Evolutionary conservation across 176 grass and related monocot genomes (phyloP), one percentile per base, ranked within the genome.

Genomic region (Rhynchospora pubera): DNA sequence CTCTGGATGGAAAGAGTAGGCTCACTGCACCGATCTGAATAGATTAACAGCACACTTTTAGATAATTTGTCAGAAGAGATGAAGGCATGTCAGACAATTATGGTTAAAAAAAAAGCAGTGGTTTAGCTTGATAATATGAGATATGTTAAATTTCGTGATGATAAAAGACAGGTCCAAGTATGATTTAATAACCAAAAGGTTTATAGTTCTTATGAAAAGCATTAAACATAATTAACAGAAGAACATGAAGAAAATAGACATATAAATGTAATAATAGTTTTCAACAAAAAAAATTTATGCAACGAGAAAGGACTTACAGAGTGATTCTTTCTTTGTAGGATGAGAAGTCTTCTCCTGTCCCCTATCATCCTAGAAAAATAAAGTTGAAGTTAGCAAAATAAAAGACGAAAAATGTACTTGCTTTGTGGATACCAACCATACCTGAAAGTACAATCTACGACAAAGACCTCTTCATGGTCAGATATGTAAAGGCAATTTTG

Each of bases 341-440:
- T 50, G 9, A 32, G 75, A 79, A 79, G 14, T 28, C 79, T 52
- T 82, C 11, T 64, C 22, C 14, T 23, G 3, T 23, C 60, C 44
- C 28, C 21, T 11, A 51, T 65, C 42, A 26, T 66, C 44, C 79
- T 82, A 82, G 39, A 82, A 82, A 81, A 65, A 81, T 65, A 22
- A 65, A 81, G 12, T 53, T 24, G 28, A 16, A 14, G 28, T 53
- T 53, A 55, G 22, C 11, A 51, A 76, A 70, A 53, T 3, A 76
- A 45, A 76, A 39, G 34, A 39, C 1, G 1, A 53, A 55, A 76
- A n/a, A 74, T 16, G 9, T 7, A 76, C 19, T 3, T 52, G 46
- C 10, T 76, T 4, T 1, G 7, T 76, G 7, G 26, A 23, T 53
- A 16, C 19, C 46, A 9, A 24, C 21, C 70, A 12, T 3, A 52